Evolutionary conservation across 345 rosid genomes (phyloP), one percentile per base, ranked within the genome.

Genomic region (Linum trigynum): DNA sequence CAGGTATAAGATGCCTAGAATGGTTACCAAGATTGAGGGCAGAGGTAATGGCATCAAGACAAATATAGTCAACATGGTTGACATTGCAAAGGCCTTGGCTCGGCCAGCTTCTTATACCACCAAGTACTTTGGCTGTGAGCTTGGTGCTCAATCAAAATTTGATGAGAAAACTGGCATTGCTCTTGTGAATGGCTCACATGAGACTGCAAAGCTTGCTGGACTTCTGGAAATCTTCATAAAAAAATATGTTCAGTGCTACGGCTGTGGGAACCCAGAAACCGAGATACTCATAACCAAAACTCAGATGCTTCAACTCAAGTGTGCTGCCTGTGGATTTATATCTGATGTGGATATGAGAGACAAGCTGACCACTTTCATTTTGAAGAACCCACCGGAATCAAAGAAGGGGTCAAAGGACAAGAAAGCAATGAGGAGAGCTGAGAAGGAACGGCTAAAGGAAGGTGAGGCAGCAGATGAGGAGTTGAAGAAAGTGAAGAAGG

Each of bases 1-100:
- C 67, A 83, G 97, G 92, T 91, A 91, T 80, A 91, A 91, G 83
- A 91, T 91, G 97, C 97, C 97, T 0, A 91, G 68, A 80, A 91
- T 91, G 97, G 70, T 88, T 23, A 85, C 97, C 53, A 91, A 91
- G 77, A 88, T 78, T 62, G 97, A 91, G 76, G 97, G 97, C 6
- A 80, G 91, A 72, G 97, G 97, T 50, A 91, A 91, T 72, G 97
- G 97, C 66, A 86, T 91, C 82, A 91, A 91, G 71, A 91, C 97
- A 15, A 91, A 91, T 59, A 83, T 91, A 56, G 81, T 91, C 39
- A 91, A 91, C 82, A 91, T 86, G 83, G 96, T 88, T 66, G 97
- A 91, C 17, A 88, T 91, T 80, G 97, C 97, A 0, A 91, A 91
- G 78, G 97, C 97, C 16, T 73, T 91, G 76, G 92, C 81, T 2